phyloP scores from a whole-genome alignment of 257 asterid genomes.

The Przewalskia tangutica region DNA sequence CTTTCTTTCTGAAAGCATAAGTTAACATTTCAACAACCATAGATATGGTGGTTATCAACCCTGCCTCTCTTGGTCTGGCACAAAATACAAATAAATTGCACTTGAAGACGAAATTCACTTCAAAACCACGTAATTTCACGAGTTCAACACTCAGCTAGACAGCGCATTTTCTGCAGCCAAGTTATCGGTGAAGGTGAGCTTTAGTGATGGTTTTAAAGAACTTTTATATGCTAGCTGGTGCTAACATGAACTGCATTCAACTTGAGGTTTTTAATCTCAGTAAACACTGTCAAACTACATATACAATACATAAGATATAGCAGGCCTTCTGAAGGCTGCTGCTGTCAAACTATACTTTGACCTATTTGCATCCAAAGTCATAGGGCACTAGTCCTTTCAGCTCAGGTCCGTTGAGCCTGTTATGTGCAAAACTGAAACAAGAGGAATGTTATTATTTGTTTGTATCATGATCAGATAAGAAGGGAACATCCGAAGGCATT shows the following conservation, averaged over 20 bases:
- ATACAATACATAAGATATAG: not conserved
- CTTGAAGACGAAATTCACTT: not conserved
- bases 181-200: not conserved
- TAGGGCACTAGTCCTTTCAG: slow-evolving; percentile 75
- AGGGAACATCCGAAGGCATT: not conserved
- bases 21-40: not conserved
- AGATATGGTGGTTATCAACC: not conserved
- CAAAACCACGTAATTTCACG: not conserved
- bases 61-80: not conserved
- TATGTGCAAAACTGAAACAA: slow-evolving; percentile 52
- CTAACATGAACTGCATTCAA: not conserved
- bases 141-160: not conserved
- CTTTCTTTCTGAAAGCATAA: not conserved
- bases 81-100: not conserved
- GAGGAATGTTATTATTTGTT: not conserved
- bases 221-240: not conserved
- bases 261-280: not conserved
- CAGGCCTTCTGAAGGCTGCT: not conserved
- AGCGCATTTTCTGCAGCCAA: not conserved
- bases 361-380: slow-evolving; percentile 70
- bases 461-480: not conserved
- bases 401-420: slow-evolving; percentile 75
- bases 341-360: not conserved
- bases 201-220: not conserved
- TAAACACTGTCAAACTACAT: not conserved